These are phyloP conservation scores for Dendrobium huoshanense DNA, from an alignment of 106 monocot genomes.

Conservation along the genomic window DNA sequence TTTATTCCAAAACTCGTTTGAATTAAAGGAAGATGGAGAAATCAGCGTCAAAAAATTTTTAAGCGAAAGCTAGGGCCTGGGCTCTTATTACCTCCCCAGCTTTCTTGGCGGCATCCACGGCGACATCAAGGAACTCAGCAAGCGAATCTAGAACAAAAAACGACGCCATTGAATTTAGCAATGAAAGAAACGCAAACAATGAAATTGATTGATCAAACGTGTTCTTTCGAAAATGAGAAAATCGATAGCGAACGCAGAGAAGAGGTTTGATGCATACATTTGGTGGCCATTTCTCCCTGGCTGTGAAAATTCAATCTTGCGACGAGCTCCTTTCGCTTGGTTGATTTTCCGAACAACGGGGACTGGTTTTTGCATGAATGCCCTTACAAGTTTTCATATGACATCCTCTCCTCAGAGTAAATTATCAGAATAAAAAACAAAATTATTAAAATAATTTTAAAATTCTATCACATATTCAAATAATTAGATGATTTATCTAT, in stretches of 20 bases:
- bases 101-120: conserved; percentile 45
- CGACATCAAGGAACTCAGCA: conserved; percentile 34
- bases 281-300: background rate
- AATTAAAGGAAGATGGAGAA: background rate
- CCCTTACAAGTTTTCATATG: too few species aligned
- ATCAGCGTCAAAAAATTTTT: background rate
- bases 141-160: conserved; percentile 6
- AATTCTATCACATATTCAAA: too few species aligned
- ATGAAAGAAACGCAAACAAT: background rate
- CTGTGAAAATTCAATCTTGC: background rate
- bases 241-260: background rate
- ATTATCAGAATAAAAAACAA: too few species aligned
- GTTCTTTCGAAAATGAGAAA: background rate
- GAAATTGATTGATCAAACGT: background rate
- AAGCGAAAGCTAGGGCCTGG: background rate
- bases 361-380: too few species aligned
- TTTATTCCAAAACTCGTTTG: too few species aligned
- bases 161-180: background rate
- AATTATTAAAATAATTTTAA: too few species aligned
- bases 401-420: too few species aligned
- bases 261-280: background rate
- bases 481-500: too few species aligned
- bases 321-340: background rate
- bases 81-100: conserved; percentile 41
- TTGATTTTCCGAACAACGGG: too few species aligned